Base-by-base conservation (phyloP, 192 early-diverging fungal species). In the Backusella tarrabulga region DNA sequence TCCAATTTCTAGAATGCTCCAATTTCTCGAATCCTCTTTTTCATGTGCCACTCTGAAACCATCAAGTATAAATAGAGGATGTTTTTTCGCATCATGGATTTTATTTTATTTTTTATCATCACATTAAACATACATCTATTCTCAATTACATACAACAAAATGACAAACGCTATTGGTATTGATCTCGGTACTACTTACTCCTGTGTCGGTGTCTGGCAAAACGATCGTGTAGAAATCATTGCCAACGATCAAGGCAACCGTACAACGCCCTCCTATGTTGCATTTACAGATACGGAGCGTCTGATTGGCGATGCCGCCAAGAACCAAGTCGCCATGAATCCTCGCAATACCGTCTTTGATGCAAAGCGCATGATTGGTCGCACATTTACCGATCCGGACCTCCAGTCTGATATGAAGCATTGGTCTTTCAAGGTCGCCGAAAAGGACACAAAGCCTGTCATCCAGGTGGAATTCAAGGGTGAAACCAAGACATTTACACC, bases 191-290 rank as follows among this genome's bases (percentile, higher is more conserved):
- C 97, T 76, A 98, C 96, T 78, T 98, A 98, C 92, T 95, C 94
- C 74, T 94, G 92, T 81, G 92, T 94, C 73, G 93, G 89, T 86
- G 91, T 92, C n/a, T 86, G 85, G 85, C 85, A 86, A 71, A 86
- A 83, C 67, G 85, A 86, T 42, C 82, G 84, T 23, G 94, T 95
- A 56, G 95, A 98, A 85, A 96, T 98, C 79, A 96, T 97, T 80
- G 95, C 95, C 88, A 98, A 98, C 87, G 97, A 98, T 84, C 97
- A 98, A 87, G 97, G 96, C 81, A 96, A 97, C 91, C 94, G 96
- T 76, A 97, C 94, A 44, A 98, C 95, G 42, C 96, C 97, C 17
- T 96, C 96, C 68, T 98, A 97, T 83, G 97, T 98, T 67, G 96
- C 87, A 54, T 98, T 98, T 86, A 95, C 94, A 68, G 96, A 96